Base-by-base conservation (phyloP, 441 rosid genomes). In the Breynia disticha region DNA sequence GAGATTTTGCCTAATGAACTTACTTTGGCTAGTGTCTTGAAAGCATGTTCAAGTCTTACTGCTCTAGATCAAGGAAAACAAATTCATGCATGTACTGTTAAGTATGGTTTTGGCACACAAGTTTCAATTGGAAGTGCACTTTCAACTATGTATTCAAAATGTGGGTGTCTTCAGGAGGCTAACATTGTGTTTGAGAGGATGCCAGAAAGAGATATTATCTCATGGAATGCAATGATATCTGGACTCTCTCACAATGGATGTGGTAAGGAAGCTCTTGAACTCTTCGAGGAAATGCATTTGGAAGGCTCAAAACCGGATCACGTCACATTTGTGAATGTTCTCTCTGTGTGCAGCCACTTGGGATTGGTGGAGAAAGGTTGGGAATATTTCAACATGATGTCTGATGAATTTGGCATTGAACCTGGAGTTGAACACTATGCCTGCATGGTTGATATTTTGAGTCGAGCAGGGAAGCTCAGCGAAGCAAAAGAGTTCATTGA, bases 191-290 rank as follows among this genome's bases (percentile, higher is more conserved):
- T 90, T 76, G 67, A 64, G 67, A 82, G 86, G 63, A 90, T 86
- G 82, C 63, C 75, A 0, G 42, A 64, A 41, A 75, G 76, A 66
- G 95, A 90, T 54, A 56, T 72, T 18, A 60, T 86, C 32, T 76
- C 90, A 43, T 90, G 97, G 94, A 90, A 90, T 48, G 84, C 97
- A 0, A 90, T 90, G 91, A 81, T 90, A 62, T 84, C 94, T 5
- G 95, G 95, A 46, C 72, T 84, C 57, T 69, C 97, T 37, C 94
- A 82, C 41, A 90, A 84, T n/a, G 94, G 95, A 35, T 65, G 50
- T 47, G 97, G 97, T 48, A 59, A 46, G 7, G 74, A 79, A 67
- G 87, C 94, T 45, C 73, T 90, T 37, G 77, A 81, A 17, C 82
- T 86, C 53, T 86, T 86, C 12, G 88, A 83, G 69, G 83, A 79